Base-by-base conservation (phyloP, 148 eudicot genomes). In the Fagopyrum tataricum region DNA sequence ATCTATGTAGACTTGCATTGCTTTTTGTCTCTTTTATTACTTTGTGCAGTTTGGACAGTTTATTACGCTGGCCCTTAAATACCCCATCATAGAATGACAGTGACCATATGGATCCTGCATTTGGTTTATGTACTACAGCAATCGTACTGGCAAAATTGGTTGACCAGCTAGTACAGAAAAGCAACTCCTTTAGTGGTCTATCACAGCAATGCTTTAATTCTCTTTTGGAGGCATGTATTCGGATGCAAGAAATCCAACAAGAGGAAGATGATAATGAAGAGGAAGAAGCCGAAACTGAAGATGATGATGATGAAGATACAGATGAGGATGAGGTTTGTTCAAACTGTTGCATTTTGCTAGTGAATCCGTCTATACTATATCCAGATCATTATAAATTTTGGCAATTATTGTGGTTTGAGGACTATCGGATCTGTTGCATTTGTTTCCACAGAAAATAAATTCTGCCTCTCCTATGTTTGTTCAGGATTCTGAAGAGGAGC, bases 401-500 rank as follows among this genome's bases (percentile, higher is more conserved):
- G 18, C 31, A 56, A 37, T 37, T 31, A 43, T 4, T 14, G 2
- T 61, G 41, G 67, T 62, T 12, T 39, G 37, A 12, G 18, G 14
- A 62, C 7, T 31, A 31, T 31, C 2, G 37, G 37, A 31, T 31
- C 37, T 31, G 37, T 31, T 31, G 1, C 37, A 31, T 31, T 59
- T 59, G 17, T 24, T 12, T 59, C 67, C 23, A 59, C 18, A 26
- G 12, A 59, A 21, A n/a, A 7, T 31, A 37, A 21, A 20, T 64
- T 14, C 69, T 64, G 42, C 69, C 69, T 64, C 4, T 64, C 37
- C 69, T 18, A 13, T 64, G 7, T 77, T 74, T 74, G 1, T 75
- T 17, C 61, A 86, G 96, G 96, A 88, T 61, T 88, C 96, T 4
- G 91, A 90, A 69, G 91, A 87, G 37, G 89, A 90, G 70, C 76